Base-by-base conservation (phyloP, 768 basidiomycete genomes). In the Pleurotus tuoliensis region DNA sequence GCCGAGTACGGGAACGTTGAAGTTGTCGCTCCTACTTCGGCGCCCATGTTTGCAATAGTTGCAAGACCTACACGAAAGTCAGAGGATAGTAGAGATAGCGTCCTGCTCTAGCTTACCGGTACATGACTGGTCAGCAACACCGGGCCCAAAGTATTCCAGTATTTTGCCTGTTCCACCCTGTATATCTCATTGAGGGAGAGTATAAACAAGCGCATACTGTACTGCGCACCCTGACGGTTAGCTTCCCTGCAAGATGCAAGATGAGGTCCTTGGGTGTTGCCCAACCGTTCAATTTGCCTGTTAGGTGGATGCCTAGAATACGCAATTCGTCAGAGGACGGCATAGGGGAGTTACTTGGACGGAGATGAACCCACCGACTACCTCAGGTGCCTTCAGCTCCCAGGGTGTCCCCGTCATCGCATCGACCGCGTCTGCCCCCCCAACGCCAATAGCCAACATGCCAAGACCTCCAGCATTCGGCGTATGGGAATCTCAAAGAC, bases 21-120 rank as follows among this genome's bases (percentile, higher is more conserved):
- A 0, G 97, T 98, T 1, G 97, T 99, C n/a, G 97, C 97, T 39
- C 97, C 97, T n/a, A 98, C 95, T 76, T 99, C 97, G 11, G 97
- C 97, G 50, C 97, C 97, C 97, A 98, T 99, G 72, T 99, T 98
- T 44, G 92, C 90, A 55, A 99, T 90, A 1, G 97, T 98, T 1
- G 96, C 97, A 54, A 97, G 74, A 55, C 92, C 90, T 90, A 49
- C 34, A 40, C 5, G 25, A 50, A 25, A 41, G 9, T 8, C 41
- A 30, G 30, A 30, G 8, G 30, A 30, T 8, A 30, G 30, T 11
- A 2, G 7, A 24, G 7, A 9, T 11, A 4, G 45, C 5, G 41
- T 25, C 41, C 41, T 45, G 20, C 47, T 12, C 48, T 45, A 40
- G 47, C 71, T 60, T 69, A 83, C 94, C 94, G 60, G 97, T 98